Conservation (phyloP, 352 stramenopile species). For the Achlya hypogyna region DNA sequence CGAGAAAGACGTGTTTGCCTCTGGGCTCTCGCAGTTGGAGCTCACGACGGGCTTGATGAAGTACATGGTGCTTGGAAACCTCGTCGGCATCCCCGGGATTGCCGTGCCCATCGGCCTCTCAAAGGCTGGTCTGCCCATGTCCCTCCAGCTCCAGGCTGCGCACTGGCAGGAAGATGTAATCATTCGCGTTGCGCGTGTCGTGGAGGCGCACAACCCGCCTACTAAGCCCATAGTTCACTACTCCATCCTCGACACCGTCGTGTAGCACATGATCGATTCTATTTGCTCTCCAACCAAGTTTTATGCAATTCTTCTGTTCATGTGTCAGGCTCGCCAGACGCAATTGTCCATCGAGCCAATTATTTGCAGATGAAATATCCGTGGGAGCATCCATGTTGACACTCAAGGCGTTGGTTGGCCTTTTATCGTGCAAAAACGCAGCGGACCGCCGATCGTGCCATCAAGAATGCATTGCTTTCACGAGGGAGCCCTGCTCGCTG, state of each 20-base stretch:
- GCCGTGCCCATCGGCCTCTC: constrained; percentile 69
- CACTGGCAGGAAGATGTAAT: constrained; percentile 73
- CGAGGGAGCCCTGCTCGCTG: too few relatives aligned
- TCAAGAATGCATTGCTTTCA: too few relatives aligned
- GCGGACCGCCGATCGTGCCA: too few relatives aligned
- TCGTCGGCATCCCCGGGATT: constrained; percentile 76
- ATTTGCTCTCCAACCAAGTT: too few relatives aligned
- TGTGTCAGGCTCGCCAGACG: too few relatives aligned
- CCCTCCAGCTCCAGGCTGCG: constrained; percentile 63
- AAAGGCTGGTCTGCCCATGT: constrained; percentile 48
- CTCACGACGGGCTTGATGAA: constrained; percentile 69
- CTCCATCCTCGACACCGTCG: background rate
- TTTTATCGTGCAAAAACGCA: too few relatives aligned
- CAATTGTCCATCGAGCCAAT: too few relatives aligned
- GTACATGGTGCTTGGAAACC: constrained; percentile 80
- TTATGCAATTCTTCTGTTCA: too few relatives aligned
- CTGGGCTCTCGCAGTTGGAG: constrained; percentile 28
- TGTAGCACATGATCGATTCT: background rate
- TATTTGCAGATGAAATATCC: too few relatives aligned
- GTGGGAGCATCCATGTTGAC: too few relatives aligned
- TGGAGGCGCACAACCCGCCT: constrained; percentile 16
- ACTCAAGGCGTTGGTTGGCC: too few relatives aligned
- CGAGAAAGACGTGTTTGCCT: constrained; percentile 30
- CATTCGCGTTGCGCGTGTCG: constrained; percentile 41
- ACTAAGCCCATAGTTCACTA: background rate